Base-by-base conservation (phyloP, 805 yeast genomes). In the Candida ortonii region DNA sequence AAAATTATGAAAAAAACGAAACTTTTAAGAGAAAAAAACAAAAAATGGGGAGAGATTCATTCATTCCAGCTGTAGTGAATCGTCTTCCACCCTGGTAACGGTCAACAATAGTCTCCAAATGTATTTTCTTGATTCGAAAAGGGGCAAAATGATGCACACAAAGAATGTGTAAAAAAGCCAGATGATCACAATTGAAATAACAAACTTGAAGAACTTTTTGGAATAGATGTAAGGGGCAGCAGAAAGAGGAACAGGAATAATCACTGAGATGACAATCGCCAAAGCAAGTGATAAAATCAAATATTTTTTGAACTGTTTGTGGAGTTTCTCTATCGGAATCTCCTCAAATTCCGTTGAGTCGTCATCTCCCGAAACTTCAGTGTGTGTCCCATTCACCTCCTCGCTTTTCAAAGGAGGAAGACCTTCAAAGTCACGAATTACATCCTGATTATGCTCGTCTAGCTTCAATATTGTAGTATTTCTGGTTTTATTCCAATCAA, bases 141-240 rank as follows among this genome's bases (percentile, higher is more conserved):
- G 14, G 13, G 76, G 76, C 14, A 61, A 64, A 9, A 71, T 28
- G 3, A 67, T 52, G 29, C 68, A 71, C 37, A 62, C 53, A 28
- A 51, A 51, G 4, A 41, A 31, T 0, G 68, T 54, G 20, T 47
- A 33, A 41, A 59, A 63, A 7, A 57, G 47, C 67, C 67, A 63
- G 16, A 64, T 44, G 17, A 61, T 37, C 15, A 31, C 25, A 6
- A 31, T 23, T 11, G 34, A 17, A 15, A 64, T 59, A 7, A 55
- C 55, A 14, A 55, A 65, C 28, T 44, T 46, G 38, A 61, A 64
- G 41, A 56, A 64, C 11, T 56, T 41, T 28, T 44, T 50, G 6
- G 55, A 46, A 52, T 59, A 64, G 16, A 63, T 56, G 46, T 58
- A 64, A 7, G 36, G 43, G 22, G 65, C 59, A 29, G 66, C 52